phyloP scores from a whole-genome alignment of 805 yeast genomes.

The Kuraishia capsulata region DNA sequence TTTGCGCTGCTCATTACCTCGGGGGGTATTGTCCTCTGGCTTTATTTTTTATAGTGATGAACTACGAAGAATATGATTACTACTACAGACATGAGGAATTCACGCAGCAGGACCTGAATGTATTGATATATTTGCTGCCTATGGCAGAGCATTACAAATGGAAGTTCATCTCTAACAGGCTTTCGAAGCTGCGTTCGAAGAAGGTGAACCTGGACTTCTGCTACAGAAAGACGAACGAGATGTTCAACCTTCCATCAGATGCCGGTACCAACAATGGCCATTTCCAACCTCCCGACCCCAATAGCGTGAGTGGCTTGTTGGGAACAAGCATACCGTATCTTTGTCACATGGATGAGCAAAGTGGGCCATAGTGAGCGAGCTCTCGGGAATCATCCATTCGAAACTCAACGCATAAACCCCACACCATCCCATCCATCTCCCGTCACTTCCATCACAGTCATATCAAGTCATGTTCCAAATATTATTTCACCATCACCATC shows the following conservation, averaged over 20 bases:
- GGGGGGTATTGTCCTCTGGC: too few relatives aligned
- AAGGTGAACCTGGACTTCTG: constrained; percentile 21
- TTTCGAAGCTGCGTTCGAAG: constrained; percentile 20
- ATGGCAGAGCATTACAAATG: constrained; percentile 23
- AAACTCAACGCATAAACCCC: too few relatives aligned
- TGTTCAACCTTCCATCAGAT: constrained; percentile 17
- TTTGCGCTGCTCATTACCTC: too few relatives aligned
- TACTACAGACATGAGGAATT: constrained; percentile 6
- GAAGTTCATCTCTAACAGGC: constrained; percentile 20
- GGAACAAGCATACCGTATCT: not conserved
- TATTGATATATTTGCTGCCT: constrained; percentile 17
- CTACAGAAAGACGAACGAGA: constrained; percentile 20
- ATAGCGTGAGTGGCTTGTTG: not conserved
- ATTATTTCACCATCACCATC: too few relatives aligned
- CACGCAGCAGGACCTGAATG: constrained; percentile 20
- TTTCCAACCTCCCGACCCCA: not conserved
- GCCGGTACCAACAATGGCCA: not conserved
- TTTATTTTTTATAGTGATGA: too few relatives aligned
- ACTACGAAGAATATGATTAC: not conserved
- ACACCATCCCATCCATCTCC: too few relatives aligned
- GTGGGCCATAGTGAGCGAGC: too few relatives aligned
- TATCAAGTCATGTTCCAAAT: too few relatives aligned
- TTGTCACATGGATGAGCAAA: not conserved
- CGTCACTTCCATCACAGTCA: too few relatives aligned
- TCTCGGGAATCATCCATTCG: too few relatives aligned